These are phyloP conservation scores for Boletus vinaceobasis DNA, from an alignment of 768 basidiomycete genomes.

Conservation along the genomic window DNA sequence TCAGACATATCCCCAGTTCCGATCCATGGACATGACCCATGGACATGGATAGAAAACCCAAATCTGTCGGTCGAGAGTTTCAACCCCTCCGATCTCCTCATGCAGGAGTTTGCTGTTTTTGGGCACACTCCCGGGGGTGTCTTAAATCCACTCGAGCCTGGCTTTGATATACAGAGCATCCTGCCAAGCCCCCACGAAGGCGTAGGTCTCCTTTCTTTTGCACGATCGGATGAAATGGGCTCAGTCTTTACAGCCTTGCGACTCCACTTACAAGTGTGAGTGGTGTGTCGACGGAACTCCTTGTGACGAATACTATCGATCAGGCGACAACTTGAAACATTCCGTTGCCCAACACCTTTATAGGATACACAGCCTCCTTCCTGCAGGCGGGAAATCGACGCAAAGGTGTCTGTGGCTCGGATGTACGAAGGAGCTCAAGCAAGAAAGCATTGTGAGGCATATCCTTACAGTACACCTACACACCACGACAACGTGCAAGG, in stretches of 20 bases:
- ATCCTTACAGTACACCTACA: constrained; percentile 22
- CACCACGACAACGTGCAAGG: constrained; percentile 6
- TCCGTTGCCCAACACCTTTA: constrained; percentile 12
- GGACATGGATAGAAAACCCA: not conserved
- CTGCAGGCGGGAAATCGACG: constrained; percentile 1
- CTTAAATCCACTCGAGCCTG: not conserved
- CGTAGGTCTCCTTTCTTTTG: not conserved
- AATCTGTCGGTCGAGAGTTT: not conserved
- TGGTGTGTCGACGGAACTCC: constrained; percentile 8
- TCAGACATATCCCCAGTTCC: not conserved
- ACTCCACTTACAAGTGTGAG: not conserved
- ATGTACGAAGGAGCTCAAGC: constrained; percentile 23
- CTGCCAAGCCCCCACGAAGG: not conserved
- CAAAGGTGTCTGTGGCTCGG: constrained; percentile 16
- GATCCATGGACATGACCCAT: not conserved
- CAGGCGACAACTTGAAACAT: constrained; percentile 5
- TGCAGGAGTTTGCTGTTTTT: no score
- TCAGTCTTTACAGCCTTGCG: not conserved
- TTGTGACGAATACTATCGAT: not conserved
- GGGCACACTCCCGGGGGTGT: not conserved
- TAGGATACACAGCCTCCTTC: not conserved
- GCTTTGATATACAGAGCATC: not conserved
- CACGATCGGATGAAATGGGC: not conserved
- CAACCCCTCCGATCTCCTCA: not conserved
- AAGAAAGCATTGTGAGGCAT: constrained; percentile 27